Evolutionary conservation across 2,329 filamentous ascomycete species (phyloP).

Genomic region (Aspergillus luchuensis): DNA sequence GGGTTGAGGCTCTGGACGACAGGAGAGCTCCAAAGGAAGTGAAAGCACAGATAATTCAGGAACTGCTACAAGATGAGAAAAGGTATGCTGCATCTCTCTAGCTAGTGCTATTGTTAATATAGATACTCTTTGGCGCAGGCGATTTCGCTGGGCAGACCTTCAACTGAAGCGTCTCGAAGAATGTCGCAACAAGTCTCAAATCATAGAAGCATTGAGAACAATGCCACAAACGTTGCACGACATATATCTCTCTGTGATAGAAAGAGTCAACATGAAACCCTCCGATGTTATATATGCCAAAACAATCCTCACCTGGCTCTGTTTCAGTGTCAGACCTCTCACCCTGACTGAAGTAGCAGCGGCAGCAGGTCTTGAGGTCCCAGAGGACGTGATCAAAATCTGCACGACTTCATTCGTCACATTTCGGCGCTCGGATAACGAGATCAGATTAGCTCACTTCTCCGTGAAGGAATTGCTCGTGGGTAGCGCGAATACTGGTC

Average conservation of each 20-base stretch:
- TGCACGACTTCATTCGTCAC: neutral
- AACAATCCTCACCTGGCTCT: neutral
- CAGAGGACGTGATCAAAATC: neutral
- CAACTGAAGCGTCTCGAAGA: neutral
- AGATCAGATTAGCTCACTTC: neutral
- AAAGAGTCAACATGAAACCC: neutral
- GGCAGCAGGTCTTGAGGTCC: neutral
- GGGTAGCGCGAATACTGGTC: neutral
- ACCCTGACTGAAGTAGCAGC: neutral
- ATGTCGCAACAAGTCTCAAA: neutral
- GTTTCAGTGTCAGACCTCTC: neutral
- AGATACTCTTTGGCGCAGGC: neutral
- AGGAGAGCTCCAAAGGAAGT: neutral
- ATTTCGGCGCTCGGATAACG: neutral
- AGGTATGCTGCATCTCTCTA: neutral
- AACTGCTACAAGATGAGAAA: neutral
- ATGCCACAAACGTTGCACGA: neutral
- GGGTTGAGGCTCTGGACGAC: neutral
- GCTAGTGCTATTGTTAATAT: neutral
- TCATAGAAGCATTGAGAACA: neutral
- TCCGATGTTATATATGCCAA: no score
- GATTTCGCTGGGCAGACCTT: slow-evolving; percentile 7
- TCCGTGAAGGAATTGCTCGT: neutral
- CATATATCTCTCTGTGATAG: neutral
- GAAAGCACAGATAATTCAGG: neutral